Evolutionary conservation across 176 grass and related monocot genomes (phyloP).

Genomic region (Otatea glauca): DNA sequence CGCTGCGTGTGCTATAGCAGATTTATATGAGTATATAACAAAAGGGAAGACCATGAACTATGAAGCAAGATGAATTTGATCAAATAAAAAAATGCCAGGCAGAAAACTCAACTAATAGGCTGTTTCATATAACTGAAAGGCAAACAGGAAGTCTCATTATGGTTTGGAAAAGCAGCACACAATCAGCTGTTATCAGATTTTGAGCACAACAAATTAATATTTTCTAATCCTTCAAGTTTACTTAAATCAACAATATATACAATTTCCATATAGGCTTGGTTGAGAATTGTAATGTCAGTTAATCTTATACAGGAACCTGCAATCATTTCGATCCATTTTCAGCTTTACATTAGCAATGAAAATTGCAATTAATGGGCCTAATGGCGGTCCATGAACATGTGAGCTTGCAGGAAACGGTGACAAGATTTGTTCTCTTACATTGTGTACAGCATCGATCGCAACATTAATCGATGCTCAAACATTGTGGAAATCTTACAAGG

Average conservation of each 20-base stretch:
- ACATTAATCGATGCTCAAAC: background rate
- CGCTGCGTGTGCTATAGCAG: background rate
- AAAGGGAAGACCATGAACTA: background rate
- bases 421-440: background rate
- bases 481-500: background rate
- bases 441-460: background rate
- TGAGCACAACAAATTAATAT: background rate
- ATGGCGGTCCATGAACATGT: background rate
- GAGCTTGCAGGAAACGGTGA: background rate
- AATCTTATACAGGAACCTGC: background rate
- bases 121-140: constrained; percentile 7
- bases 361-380: background rate
- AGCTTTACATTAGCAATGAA: background rate
- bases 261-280: background rate
- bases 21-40: constrained; percentile 16
- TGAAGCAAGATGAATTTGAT: background rate
- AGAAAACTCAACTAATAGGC: background rate
- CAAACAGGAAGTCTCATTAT: background rate
- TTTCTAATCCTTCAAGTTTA: background rate
- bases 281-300: background rate
- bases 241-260: background rate
- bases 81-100: background rate
- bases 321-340: constrained; percentile 11
- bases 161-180: background rate
- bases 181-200: background rate